Evolutionary conservation across 164 flowering plant species (phyloP).

Genomic region (Tetracentron sinense): DNA sequence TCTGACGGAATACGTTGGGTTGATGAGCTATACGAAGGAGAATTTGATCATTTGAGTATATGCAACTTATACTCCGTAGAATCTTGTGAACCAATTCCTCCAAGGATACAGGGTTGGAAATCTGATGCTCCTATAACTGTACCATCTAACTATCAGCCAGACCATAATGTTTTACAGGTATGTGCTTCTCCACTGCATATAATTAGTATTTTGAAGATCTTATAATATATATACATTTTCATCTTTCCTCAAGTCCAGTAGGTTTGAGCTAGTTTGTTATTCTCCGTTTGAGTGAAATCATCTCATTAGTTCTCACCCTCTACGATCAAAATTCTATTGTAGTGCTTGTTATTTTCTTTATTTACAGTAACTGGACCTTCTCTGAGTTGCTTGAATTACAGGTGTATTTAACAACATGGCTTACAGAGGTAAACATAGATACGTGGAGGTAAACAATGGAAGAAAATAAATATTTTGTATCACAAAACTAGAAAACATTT

Average conservation of each 20-base stretch:
- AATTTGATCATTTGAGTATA: slow-evolving; percentile 48
- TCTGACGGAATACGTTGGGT: slow-evolving; percentile 38
- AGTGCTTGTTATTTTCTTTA: neutral
- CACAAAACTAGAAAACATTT: too few relatives aligned
- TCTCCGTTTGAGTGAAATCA: too few relatives aligned
- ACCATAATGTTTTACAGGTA: slow-evolving; percentile 58
- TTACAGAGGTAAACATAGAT: slow-evolving; percentile 62
- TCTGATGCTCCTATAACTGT: slow-evolving; percentile 8
- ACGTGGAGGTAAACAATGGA: slow-evolving; percentile 37
- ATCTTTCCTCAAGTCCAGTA: too few relatives aligned
- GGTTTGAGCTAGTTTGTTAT: too few relatives aligned
- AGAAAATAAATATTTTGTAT: neutral
- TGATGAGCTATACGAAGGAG: slow-evolving; percentile 71
- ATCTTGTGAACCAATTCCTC: slow-evolving; percentile 34
- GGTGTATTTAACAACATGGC: slow-evolving; percentile 77
- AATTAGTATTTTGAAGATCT: too few relatives aligned
- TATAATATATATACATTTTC: too few relatives aligned
- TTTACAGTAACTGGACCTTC: neutral
- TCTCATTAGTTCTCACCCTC: too few relatives aligned
- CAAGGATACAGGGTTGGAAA: slow-evolving; percentile 31
- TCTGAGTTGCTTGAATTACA: slow-evolving; percentile 23
- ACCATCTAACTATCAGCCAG: slow-evolving; percentile 28
- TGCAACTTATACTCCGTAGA: slow-evolving; percentile 41
- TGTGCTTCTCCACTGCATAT: neutral
- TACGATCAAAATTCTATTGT: neutral